phyloP scores from a whole-genome alignment of 2,329 filamentous ascomycete genomes.

The Biscogniauxia mediterranea region DNA sequence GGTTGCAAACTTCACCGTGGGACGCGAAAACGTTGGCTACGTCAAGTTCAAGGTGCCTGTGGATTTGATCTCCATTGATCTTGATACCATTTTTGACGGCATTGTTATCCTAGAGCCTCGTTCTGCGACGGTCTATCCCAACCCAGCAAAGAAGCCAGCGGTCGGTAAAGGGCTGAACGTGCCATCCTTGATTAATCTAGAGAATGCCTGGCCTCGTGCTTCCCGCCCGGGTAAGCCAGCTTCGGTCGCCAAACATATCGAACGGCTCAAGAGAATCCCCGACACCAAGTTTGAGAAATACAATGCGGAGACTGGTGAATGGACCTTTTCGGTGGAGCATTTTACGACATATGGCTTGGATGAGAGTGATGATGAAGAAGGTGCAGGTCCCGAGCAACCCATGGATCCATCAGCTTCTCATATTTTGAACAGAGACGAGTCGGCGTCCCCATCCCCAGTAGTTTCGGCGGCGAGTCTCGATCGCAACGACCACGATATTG shows the following conservation, averaged over 20 bases:
- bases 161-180: slow-evolving; percentile 89
- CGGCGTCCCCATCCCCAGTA: slow-evolving; percentile 21
- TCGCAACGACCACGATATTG: slow-evolving; percentile 58
- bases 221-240: slow-evolving; percentile 59
- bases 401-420: slow-evolving; percentile 24
- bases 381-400: slow-evolving; percentile 48
- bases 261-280: slow-evolving; percentile 72
- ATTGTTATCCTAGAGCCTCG: slow-evolving; percentile 77
- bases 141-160: slow-evolving; percentile 73
- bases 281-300: slow-evolving; percentile 84
- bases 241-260: slow-evolving; percentile 76
- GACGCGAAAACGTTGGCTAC: slow-evolving; percentile 75
- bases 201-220: slow-evolving; percentile 88
- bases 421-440: slow-evolving; percentile 19
- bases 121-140: slow-evolving; percentile 83
- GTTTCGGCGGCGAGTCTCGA: slow-evolving; percentile 39
- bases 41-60: slow-evolving; percentile 80
- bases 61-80: slow-evolving; percentile 74
- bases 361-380: slow-evolving; percentile 70
- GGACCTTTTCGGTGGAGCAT: slow-evolving; percentile 92
- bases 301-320: slow-evolving; percentile 74
- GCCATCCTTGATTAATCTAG: slow-evolving; percentile 79
- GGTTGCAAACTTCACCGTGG: slow-evolving; percentile 74
- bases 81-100: slow-evolving; percentile 75
- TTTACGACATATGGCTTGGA: slow-evolving; percentile 94